Conservation (phyloP, 495 filamentous ascomycete species). For the Patellaria atrata region DNA sequence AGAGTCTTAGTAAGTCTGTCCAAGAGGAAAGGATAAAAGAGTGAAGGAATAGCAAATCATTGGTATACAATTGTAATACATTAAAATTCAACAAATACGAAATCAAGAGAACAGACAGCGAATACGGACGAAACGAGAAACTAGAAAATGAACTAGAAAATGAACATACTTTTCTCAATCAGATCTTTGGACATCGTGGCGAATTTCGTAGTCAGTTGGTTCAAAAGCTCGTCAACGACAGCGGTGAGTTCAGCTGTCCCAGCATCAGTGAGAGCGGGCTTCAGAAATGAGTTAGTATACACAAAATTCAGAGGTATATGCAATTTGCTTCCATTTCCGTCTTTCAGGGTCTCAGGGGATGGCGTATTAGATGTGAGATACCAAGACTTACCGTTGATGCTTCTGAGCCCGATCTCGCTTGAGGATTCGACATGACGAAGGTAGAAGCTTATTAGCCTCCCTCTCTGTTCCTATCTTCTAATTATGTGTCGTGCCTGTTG, state of each 20-base stretch:
- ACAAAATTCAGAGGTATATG: no score
- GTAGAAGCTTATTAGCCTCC: no score
- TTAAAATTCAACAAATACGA: neutral
- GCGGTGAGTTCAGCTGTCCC: slow-evolving; percentile 49
- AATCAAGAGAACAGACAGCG: slow-evolving; percentile 2
- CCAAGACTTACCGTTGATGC: no score
- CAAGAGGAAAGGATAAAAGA: neutral
- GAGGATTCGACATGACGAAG: no score
- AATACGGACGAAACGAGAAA: neutral
- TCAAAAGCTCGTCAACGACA: slow-evolving; percentile 72
- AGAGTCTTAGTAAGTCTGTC: neutral
- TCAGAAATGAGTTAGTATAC: neutral
- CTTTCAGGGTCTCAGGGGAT: no score
- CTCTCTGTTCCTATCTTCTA: no score
- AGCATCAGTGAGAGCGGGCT: slow-evolving; percentile 5
- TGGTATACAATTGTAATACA: no score
- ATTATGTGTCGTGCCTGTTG: no score
- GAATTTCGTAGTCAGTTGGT: slow-evolving; percentile 73
- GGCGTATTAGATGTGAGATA: no score
- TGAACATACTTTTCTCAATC: slow-evolving; percentile 64
- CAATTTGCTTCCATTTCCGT: no score
- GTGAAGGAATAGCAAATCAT: neutral
- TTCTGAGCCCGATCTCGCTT: no score
- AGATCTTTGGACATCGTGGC: slow-evolving; percentile 66
- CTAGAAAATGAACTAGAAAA: neutral